Percentiles rank a stretch among this genome's conserved stretches.
phyloP scores from a whole-genome alignment of 129 eudicot genomes.

The Logfia minima region DNA sequence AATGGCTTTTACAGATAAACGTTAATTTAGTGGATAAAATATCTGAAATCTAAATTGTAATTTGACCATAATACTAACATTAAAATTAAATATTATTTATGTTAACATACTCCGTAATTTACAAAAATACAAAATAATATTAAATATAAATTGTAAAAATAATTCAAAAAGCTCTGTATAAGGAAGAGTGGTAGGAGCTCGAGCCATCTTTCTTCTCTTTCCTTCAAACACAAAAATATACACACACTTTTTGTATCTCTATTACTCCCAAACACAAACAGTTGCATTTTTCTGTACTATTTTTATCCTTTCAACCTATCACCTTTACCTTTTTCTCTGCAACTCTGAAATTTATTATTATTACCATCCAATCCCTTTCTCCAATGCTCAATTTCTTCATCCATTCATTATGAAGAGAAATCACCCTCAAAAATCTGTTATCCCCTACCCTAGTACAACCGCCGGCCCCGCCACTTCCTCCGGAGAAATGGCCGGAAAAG shows the following conservation, averaged over 20 bases:
- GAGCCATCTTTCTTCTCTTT: conserved; percentile 40
- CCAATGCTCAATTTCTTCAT: conserved; percentile 41
- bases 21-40: too few species aligned
- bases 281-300: conserved; percentile 29
- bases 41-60: too few species aligned
- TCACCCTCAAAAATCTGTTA: not conserved
- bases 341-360: conserved; percentile 19
- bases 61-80: too few species aligned
- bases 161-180: not conserved
- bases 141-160: too few species aligned
- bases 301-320: conserved; percentile 28
- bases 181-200: not conserved
- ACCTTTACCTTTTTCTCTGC: conserved; percentile 37
- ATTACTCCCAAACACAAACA: conserved; percentile 7
- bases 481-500: conserved; percentile 30
- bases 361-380: conserved; percentile 28
- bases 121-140: too few species aligned
- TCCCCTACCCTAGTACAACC: not conserved
- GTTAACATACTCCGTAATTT: too few species aligned
- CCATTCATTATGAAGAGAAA: conserved; percentile 44
- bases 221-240: conserved; percentile 16
- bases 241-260: not conserved
- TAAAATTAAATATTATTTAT: too few species aligned
- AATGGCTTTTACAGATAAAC: too few species aligned
- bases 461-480: conserved; percentile 28